Conservation (phyloP, 257 asterid genomes). For the Henckelia pumila region DNA sequence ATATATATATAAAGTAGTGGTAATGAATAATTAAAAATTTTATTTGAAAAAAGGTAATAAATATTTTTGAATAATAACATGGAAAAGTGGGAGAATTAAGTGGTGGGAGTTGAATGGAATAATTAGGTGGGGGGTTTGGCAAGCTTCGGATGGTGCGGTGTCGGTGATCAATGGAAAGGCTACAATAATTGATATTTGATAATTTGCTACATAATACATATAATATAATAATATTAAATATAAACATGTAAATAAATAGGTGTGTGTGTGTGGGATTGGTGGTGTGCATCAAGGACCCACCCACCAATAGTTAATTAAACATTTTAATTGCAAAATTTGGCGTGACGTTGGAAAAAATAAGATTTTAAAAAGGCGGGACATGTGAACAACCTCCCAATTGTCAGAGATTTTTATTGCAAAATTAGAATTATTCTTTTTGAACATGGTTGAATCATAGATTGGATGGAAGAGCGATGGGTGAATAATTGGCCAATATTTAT, state of each 20-base stretch:
- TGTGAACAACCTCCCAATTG: conserved; percentile 13
- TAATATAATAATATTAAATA: too few species aligned
- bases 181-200: background rate
- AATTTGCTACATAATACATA: too few species aligned
- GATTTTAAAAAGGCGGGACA: background rate
- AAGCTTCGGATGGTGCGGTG: conserved; percentile 11
- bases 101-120: conserved; percentile 1
- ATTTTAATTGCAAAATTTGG: background rate
- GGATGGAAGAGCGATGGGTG: too few species aligned
- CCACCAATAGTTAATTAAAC: background rate
- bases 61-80: too few species aligned
- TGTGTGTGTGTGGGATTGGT: background rate
- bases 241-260: too few species aligned
- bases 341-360: background rate
- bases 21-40: too few species aligned
- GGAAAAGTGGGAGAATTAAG: too few species aligned
- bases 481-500: too few species aligned
- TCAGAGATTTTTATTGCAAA: background rate
- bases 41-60: too few species aligned
- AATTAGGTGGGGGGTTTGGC: conserved; percentile 8
- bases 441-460: conserved; percentile 14
- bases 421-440: background rate
- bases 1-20: too few species aligned
- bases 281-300: conserved; percentile 3
- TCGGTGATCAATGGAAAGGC: conserved; percentile 28